These are phyloP conservation scores for Neurospora cerealis DNA, from an alignment of 495 filamentous ascomycete species.

Conservation along the genomic window DNA sequence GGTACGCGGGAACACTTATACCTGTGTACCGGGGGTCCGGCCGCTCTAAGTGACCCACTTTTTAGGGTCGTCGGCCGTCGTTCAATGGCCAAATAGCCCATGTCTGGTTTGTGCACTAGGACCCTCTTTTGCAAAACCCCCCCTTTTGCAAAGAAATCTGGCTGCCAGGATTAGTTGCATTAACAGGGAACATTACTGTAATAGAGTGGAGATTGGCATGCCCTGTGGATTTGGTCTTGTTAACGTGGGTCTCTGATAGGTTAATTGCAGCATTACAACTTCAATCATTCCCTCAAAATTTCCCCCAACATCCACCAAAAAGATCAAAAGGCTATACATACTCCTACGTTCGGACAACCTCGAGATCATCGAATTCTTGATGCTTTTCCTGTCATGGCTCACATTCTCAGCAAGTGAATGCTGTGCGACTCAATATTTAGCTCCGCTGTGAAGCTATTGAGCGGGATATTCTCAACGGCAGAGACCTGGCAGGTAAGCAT, in stretches of 20 bases:
- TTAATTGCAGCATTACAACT: not conserved
- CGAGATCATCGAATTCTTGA: not conserved
- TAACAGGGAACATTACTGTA: too few species aligned
- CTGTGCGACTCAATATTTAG: not conserved
- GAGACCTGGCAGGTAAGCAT: not conserved
- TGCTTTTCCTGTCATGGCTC: not conserved
- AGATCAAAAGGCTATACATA: not conserved
- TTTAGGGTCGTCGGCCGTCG: too few species aligned
- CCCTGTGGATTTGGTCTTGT: not conserved
- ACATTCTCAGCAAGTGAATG: not conserved
- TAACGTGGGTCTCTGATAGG: not conserved
- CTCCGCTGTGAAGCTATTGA: not conserved
- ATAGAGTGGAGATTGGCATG: not conserved
- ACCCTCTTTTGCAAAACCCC: too few species aligned
- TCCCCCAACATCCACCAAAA: not conserved
- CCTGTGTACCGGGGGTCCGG: too few species aligned
- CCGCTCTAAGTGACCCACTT: too few species aligned
- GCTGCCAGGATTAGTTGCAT: too few species aligned
- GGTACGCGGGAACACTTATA: too few species aligned
- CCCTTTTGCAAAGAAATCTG: too few species aligned
- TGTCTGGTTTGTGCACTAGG: too few species aligned
- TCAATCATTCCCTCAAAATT: not conserved
- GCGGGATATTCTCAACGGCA: not conserved
- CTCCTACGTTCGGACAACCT: not conserved
- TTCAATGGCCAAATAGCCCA: too few species aligned